Conservation (phyloP, 2,329 filamentous ascomycete species). For the Ophiostoma quercus region DNA sequence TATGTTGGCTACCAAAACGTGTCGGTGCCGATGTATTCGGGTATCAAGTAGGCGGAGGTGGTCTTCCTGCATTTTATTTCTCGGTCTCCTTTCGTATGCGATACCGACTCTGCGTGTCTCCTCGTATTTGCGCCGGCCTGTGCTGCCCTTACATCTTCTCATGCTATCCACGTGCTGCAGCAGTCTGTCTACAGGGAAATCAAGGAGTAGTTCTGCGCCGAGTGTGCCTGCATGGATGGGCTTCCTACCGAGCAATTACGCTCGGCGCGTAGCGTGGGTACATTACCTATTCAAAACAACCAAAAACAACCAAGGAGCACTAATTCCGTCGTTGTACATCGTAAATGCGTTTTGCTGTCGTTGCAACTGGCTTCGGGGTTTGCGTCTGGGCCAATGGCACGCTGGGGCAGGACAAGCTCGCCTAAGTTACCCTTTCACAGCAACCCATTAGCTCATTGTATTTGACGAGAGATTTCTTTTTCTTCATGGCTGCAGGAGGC, state of each 20-base stretch:
- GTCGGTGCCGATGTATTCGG: background rate
- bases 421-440: background rate
- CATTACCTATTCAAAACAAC: background rate
- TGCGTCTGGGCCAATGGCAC: background rate
- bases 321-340: background rate
- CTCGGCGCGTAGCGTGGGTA: background rate
- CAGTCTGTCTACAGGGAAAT: background rate
- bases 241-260: background rate
- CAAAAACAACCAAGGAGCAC: background rate
- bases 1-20: background rate
- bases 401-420: background rate
- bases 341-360: background rate
- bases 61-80: background rate
- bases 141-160: no score
- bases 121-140: constrained; percentile 1
- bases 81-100: background rate
- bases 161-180: background rate
- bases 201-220: background rate
- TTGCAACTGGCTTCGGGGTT: background rate
- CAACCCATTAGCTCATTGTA: constrained; percentile 1
- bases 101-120: background rate
- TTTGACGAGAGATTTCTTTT: background rate
- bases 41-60: background rate
- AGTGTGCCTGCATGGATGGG: background rate
- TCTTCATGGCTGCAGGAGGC: background rate